Evolutionary conservation across 257 asterid genomes (phyloP), one percentile per base, ranked within the genome.

Genomic region (Knoxia roxburghii): DNA sequence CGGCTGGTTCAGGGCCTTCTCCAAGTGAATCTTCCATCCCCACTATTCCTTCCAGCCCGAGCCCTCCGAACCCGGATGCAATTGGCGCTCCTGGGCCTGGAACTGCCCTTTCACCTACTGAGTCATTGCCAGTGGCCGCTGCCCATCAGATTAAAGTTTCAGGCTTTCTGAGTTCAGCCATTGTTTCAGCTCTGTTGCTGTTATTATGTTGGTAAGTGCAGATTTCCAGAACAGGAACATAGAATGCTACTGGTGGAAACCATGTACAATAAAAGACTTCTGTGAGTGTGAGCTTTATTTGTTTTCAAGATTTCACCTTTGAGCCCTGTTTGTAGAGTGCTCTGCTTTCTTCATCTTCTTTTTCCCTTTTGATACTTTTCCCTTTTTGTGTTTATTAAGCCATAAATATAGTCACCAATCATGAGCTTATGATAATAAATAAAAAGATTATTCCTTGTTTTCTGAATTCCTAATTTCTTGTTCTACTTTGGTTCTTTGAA

Each of bases 51-150:
- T 87, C 98, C 7, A 92, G 93, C 70, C 98, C 87, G n/a, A 92
- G 98, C 79, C 96, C 97, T n/a, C 98, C 98, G 0, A 89, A 89
- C 55, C 96, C 97, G 7, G 97, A 89, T 57, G 93, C 75, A 33
- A 37, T 78, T 62, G 85, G 49, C 0, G 85, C 87, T 65, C 79
- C 80, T 0, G 95, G 84, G 54, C 95, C 96, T 9, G 80, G 57
- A 3, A 3, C 61, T 23, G 87, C 95, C 4, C 43, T 82, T 37
- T 70, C 86, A 1, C 93, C 97, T 0, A 23, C 59, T 6, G 89
- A 73, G 32, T 51, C 72, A 1, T 50, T 77, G 73, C 85, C 88
- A 24, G 72, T 73, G 53, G 82, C 94, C 46, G 76, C 88, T 26
- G 70, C 92, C 0, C 39, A 61, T 41, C 72, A 72, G 73, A 75